These are phyloP conservation scores for Colletotrichum acutatum DNA, from an alignment of 2,329 filamentous ascomycete genomes.

Conservation along the genomic window DNA sequence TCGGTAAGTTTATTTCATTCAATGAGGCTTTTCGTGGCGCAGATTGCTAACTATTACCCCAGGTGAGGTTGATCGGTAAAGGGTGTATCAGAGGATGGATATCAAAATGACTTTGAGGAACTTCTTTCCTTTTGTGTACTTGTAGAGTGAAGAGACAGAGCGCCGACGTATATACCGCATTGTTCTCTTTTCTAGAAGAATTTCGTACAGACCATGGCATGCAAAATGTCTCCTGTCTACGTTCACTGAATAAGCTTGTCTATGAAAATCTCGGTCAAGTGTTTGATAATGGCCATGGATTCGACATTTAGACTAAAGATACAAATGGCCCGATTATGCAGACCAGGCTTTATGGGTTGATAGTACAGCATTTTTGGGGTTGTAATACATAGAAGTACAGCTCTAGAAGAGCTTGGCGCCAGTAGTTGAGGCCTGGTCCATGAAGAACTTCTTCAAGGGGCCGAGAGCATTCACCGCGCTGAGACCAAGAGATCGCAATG, in stretches of 20 bases:
- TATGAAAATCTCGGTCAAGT: neutral
- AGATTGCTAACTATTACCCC: constrained; percentile 46
- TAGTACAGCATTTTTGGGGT: constrained; percentile 16
- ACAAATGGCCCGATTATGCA: neutral
- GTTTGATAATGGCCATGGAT: neutral
- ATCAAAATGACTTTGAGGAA: constrained; percentile 32
- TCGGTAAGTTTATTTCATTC: constrained; percentile 67
- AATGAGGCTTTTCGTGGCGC: neutral
- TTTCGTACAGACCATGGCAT: constrained; percentile 1
- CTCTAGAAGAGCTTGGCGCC: constrained; percentile 56
- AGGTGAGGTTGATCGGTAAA: constrained; percentile 72
- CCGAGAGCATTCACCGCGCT: constrained; percentile 79
- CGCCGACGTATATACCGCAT: constrained; percentile 40
- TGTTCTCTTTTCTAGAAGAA: constrained; percentile 35
- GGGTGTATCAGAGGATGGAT: constrained; percentile 33
- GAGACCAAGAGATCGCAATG: constrained; percentile 81
- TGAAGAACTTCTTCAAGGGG: constrained; percentile 85
- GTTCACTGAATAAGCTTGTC: neutral
- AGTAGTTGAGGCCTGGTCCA: constrained; percentile 75
- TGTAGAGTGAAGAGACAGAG: constrained; percentile 40
- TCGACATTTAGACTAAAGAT: neutral
- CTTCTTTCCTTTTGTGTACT: constrained; percentile 39
- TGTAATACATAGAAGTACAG: constrained; percentile 8
- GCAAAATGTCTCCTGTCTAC: neutral
- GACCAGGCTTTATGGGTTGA: neutral